These are phyloP conservation scores for Durotheca rogersii DNA, from an alignment of 495 filamentous ascomycete species.

Conservation along the genomic window DNA sequence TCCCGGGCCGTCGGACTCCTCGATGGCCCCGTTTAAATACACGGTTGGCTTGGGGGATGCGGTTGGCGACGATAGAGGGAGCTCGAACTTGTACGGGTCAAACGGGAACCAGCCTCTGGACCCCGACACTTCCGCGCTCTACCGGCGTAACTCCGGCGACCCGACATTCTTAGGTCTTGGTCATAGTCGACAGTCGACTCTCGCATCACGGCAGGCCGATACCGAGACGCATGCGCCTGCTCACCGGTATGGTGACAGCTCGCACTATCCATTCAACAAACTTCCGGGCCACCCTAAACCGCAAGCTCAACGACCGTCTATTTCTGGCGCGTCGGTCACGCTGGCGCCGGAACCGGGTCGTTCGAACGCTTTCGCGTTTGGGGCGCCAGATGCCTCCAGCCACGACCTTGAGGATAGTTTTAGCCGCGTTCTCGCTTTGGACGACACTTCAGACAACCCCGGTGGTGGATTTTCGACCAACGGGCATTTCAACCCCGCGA, in stretches of 20 bases:
- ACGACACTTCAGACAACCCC: slow-evolving; percentile 13
- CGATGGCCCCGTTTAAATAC: slow-evolving; percentile 14
- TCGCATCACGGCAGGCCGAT: slow-evolving; percentile 23
- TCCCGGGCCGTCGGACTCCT: slow-evolving; percentile 22
- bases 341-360: slow-evolving; percentile 19
- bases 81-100: slow-evolving; percentile 10
- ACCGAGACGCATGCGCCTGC: slow-evolving; percentile 10
- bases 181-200: slow-evolving; percentile 16
- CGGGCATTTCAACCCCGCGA: slow-evolving; percentile 19
- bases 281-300: slow-evolving; percentile 2
- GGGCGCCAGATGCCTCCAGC: slow-evolving; percentile 9
- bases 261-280: slow-evolving; percentile 20
- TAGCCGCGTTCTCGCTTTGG: slow-evolving; percentile 12
- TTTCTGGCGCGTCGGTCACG: slow-evolving; percentile 15
- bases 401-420: slow-evolving; percentile 24
- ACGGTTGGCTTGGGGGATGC: slow-evolving; percentile 16
- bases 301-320: slow-evolving; percentile 27
- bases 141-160: slow-evolving; percentile 32
- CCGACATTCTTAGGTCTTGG: slow-evolving; percentile 14
- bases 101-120: slow-evolving; percentile 18
- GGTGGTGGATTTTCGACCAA: slow-evolving; percentile 7
- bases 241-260: slow-evolving; percentile 15
- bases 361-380: slow-evolving; percentile 10
- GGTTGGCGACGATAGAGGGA: slow-evolving; percentile 11
- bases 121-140: slow-evolving; percentile 3